Evolutionary conservation across 2,329 filamentous ascomycete species (phyloP).

Genomic region (Harringtonia lauricola): DNA sequence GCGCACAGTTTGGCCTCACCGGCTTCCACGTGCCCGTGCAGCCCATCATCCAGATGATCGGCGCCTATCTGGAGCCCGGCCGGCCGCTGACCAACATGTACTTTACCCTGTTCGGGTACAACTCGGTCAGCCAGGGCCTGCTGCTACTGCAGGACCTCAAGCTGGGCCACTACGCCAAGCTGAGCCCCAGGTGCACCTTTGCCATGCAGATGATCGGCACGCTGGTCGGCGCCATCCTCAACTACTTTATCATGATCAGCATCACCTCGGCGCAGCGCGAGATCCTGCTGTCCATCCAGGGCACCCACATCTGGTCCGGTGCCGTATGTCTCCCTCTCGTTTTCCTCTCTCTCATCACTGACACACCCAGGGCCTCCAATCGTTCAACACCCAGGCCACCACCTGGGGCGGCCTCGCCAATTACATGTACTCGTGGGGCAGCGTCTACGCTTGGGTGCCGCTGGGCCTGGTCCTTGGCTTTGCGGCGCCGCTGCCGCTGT

Average conservation of each 20-base stretch:
- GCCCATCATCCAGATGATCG: constrained; percentile 20
- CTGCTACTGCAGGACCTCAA: constrained; percentile 23
- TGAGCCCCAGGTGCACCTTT: constrained; percentile 31
- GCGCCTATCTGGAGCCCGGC: constrained; percentile 32
- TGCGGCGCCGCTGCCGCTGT: constrained; percentile 29
- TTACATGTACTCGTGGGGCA: constrained; percentile 37
- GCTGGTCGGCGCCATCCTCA: constrained; percentile 24
- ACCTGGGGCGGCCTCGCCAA: constrained; percentile 5
- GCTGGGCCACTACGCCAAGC: constrained; percentile 25
- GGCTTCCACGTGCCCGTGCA: constrained; percentile 27
- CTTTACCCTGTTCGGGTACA: constrained; percentile 26
- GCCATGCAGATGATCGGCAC: constrained; percentile 27
- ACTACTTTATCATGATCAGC: constrained; percentile 34
- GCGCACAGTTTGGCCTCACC: constrained; percentile 23
- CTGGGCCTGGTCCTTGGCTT: constrained; percentile 30
- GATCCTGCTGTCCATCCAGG: constrained; percentile 23
- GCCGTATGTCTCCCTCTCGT: too few species aligned
- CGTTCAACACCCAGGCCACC: constrained; percentile 9
- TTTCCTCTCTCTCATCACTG: too few species aligned
- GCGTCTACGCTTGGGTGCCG: constrained; percentile 57
- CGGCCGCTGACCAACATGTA: constrained; percentile 30
- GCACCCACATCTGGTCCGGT: constrained; percentile 26
- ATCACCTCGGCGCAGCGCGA: constrained; percentile 24
- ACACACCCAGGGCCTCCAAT: constrained; percentile 32
- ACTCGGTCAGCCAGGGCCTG: constrained; percentile 21